Evolutionary conservation across 768 basidiomycete species (phyloP).

Genomic region (Tulasnella sp.): DNA sequence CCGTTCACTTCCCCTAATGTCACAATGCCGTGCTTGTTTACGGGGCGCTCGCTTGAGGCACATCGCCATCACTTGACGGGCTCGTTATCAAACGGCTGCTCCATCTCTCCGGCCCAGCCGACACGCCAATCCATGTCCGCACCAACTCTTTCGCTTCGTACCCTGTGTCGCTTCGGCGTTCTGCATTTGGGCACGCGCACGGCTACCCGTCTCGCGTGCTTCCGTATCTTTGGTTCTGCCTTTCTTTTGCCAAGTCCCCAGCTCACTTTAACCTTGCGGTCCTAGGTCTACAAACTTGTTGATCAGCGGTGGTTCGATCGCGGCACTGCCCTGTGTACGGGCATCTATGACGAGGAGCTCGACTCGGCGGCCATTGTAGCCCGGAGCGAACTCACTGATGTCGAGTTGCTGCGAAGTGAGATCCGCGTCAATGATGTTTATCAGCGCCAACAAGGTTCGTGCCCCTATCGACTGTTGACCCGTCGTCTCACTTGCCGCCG

Average conservation of each 20-base stretch:
- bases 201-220: neutral
- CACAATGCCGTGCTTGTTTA: neutral
- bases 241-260: too few relatives aligned
- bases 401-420: slow-evolving; percentile 64
- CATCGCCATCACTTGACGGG: neutral
- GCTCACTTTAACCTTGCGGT: neutral
- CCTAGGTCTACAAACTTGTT: slow-evolving; percentile 86
- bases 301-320: slow-evolving; percentile 89
- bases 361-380: slow-evolving; percentile 74
- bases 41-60: neutral
- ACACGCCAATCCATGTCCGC: too few relatives aligned
- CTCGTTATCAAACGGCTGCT: too few relatives aligned
- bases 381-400: slow-evolving; percentile 60
- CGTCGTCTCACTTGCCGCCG: neutral
- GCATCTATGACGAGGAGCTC: slow-evolving; percentile 65
- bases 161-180: neutral
- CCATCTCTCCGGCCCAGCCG: too few relatives aligned
- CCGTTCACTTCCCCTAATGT: neutral
- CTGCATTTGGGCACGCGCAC: neutral
- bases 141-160: neutral
- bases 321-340: slow-evolving; percentile 93
- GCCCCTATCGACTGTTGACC: slow-evolving; percentile 10
- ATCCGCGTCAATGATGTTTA: slow-evolving; percentile 77
- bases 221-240: neutral
- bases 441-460: slow-evolving; percentile 70